phyloP scores from a whole-genome alignment of 495 filamentous ascomycete genomes.

The Cairneyella variabilis region DNA sequence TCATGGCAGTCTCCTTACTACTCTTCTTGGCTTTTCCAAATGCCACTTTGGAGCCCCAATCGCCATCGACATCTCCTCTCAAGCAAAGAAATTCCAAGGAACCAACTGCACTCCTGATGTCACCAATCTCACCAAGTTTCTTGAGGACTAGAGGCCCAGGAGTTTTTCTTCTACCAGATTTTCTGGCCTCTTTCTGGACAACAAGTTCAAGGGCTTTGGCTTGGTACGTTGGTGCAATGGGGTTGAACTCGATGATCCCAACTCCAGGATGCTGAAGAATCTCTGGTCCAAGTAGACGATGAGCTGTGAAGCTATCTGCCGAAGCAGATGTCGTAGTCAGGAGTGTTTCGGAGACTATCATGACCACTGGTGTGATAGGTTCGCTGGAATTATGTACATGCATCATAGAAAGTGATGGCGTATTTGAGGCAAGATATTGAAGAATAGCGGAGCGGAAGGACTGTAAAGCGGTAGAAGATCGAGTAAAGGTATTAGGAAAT shows the following conservation, averaged over 20 bases:
- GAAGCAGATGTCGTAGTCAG: constrained; percentile 69
- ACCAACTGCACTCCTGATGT: constrained; percentile 86
- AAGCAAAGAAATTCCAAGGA: constrained; percentile 88
- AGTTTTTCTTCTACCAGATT: constrained; percentile 61
- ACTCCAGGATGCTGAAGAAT: constrained; percentile 74
- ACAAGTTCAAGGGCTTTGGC: constrained; percentile 75
- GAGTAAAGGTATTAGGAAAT: constrained; percentile 78
- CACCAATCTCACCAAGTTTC: constrained; percentile 74
- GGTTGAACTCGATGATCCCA: constrained; percentile 83
- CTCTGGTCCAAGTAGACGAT: constrained; percentile 80
- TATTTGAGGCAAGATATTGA: constrained; percentile 64
- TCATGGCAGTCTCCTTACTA: constrained; percentile 52
- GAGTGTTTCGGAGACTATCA: constrained; percentile 87
- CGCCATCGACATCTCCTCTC: constrained; percentile 59
- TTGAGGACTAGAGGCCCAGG: constrained; percentile 71
- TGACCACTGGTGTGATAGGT: constrained; percentile 68
- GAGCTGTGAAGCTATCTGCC: constrained; percentile 84
- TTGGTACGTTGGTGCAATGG: constrained; percentile 82
- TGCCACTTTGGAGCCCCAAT: constrained; percentile 63
- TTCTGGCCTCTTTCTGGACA: constrained; percentile 73
- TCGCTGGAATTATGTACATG: constrained; percentile 23
- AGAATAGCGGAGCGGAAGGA: constrained; percentile 74
- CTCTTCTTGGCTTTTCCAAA: constrained; percentile 57
- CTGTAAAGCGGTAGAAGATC: constrained; percentile 60
- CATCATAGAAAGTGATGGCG: constrained; percentile 35